Percentiles rank a stretch among this genome's conserved stretches.
Conservation (phyloP, 148 eudicot genomes). For the Mesembryanthemum crystallinum region DNA sequence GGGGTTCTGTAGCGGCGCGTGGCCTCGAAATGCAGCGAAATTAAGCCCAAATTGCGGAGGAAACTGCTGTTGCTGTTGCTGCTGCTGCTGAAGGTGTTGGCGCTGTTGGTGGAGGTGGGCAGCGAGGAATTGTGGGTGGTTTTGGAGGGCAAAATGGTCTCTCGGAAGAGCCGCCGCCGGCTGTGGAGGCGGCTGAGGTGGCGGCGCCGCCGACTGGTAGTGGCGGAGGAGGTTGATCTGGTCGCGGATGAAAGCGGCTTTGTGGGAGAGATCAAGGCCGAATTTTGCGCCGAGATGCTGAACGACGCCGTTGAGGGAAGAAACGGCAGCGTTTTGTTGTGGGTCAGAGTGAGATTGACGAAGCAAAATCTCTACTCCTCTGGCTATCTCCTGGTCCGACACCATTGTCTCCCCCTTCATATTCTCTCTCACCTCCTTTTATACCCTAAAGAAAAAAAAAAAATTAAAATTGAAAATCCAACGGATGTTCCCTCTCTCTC, state of each 20-base stretch:
- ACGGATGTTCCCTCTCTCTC: not conserved
- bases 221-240: conserved; percentile 41
- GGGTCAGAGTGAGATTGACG: conserved; percentile 51
- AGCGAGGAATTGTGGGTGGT: conserved; percentile 24
- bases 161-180: conserved; percentile 8
- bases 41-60: conserved; percentile 41
- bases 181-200: conserved; percentile 27
- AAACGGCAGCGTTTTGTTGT: conserved; percentile 28
- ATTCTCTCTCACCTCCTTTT: conserved; percentile 12
- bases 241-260: conserved; percentile 44
- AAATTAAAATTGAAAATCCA: not conserved
- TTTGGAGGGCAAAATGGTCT: conserved; percentile 40
- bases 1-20: conserved; percentile 11
- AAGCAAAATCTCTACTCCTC: conserved; percentile 41
- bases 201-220: conserved; percentile 27
- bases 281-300: conserved; percentile 40
- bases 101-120: conserved; percentile 9
- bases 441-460: not conserved
- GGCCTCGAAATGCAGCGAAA: not conserved
- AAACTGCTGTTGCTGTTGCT: conserved; percentile 1
- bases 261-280: conserved; percentile 52
- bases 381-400: conserved; percentile 58
- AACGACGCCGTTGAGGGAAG: conserved; percentile 45
- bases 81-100: not conserved
- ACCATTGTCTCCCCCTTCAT: conserved; percentile 30